Evolutionary conservation across 1,284 basidiomycete genomes (phyloP).

Genomic region (Pseudozyma thailandica): DNA sequence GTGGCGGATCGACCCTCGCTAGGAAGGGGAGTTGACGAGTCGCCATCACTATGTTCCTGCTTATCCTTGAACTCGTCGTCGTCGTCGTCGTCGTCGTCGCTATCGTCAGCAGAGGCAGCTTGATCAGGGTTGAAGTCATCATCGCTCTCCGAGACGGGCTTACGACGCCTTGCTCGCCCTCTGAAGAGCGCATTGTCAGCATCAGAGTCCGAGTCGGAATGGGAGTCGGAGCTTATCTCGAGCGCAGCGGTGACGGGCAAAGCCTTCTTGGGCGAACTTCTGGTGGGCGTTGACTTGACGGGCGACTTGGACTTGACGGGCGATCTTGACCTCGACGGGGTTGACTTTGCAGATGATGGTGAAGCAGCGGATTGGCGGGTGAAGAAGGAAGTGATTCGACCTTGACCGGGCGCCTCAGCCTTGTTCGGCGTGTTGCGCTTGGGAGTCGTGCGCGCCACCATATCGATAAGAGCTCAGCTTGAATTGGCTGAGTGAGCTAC

Average conservation of each 20-base stretch:
- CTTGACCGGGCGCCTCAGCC: conserved; percentile 20
- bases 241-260: not conserved
- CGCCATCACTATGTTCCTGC: conserved; percentile 9
- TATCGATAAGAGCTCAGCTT: not conserved
- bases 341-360: conserved; percentile 4
- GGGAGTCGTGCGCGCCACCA: conserved; percentile 17
- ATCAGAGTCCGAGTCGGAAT: conserved; percentile 13
- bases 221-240: conserved; percentile 18
- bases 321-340: conserved; percentile 1
- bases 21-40: not conserved
- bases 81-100: conserved; percentile 22
- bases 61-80: not conserved
- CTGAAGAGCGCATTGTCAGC: conserved; percentile 21
- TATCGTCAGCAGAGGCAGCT: conserved; percentile 10
- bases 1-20: conserved; percentile 10
- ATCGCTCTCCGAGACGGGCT: conserved; percentile 14
- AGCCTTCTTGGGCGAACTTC: conserved; percentile 14
- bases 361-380: conserved; percentile 9
- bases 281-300: not conserved
- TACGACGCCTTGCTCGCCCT: conserved; percentile 13
- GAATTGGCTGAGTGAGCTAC: no score
- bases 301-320: not conserved
- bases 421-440: conserved; percentile 24
- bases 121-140: conserved; percentile 35
- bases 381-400: conserved; percentile 42